A percentile compares a stretch with the other conserved stretches of the same genome.
These are phyloP conservation scores for Podospora comata DNA, from an alignment of 495 filamentous ascomycete genomes.

Conservation along the genomic window DNA sequence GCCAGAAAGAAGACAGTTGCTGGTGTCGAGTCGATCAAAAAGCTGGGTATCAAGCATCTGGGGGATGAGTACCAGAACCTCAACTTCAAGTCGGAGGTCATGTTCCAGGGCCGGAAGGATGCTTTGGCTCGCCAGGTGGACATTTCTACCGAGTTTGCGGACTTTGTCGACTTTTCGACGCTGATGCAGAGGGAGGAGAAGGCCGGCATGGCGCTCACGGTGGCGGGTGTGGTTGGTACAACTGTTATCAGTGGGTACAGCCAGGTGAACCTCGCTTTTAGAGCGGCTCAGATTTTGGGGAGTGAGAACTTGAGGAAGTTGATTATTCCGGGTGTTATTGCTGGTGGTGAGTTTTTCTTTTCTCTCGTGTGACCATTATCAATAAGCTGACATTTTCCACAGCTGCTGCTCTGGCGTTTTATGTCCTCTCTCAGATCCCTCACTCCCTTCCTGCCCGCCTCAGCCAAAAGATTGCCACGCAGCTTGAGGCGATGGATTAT, in stretches of 20 bases:
- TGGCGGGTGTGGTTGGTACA: conserved; percentile 79
- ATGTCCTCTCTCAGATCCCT: conserved; percentile 81
- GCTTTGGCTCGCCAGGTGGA: conserved; percentile 78
- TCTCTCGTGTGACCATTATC: not conserved
- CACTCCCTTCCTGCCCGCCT: conserved; percentile 83
- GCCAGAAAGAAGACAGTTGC: conserved; percentile 73
- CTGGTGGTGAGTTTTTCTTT: conserved; percentile 61
- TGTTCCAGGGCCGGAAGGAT: conserved; percentile 84
- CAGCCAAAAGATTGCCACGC: conserved; percentile 73
- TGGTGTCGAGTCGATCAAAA: conserved; percentile 84
- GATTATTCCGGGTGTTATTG: conserved; percentile 73
- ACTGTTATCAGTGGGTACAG: conserved; percentile 77
- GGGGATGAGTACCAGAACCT: conserved; percentile 80
- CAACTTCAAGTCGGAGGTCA: conserved; percentile 81
- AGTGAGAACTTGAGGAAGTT: conserved; percentile 76
- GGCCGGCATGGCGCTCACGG: conserved; percentile 86
- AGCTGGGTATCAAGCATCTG: conserved; percentile 82
- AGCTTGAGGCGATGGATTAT: conserved; percentile 81
- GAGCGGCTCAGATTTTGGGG: conserved; percentile 75
- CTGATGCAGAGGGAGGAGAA: conserved; percentile 92
- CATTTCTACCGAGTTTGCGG: conserved; percentile 79
- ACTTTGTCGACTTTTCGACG: conserved; percentile 84
- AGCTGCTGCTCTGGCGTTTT: conserved; percentile 71
- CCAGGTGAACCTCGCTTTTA: conserved; percentile 85
- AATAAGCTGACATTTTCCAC: conserved; percentile 17